phyloP scores from a whole-genome alignment of 2,329 filamentous ascomycete genomes.

The Trichoderma polysporum region DNA sequence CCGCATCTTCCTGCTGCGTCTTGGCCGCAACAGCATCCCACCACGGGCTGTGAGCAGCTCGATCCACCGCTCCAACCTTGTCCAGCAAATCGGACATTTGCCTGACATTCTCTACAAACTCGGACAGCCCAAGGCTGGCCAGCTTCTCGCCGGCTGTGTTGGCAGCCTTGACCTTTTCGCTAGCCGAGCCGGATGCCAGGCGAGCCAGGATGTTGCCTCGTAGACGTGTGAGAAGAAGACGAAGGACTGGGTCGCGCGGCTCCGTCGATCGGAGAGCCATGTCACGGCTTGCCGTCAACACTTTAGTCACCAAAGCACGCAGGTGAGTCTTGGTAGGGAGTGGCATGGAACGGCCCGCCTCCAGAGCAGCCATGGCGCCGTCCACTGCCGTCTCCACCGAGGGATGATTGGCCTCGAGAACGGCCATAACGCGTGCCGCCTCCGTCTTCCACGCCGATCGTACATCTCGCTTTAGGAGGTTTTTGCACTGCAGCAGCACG shows the following conservation, averaged over 20 bases:
- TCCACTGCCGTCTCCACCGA: conserved; percentile 55
- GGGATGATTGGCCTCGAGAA: conserved; percentile 59
- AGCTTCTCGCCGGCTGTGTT: conserved; percentile 69
- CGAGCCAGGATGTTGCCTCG: conserved; percentile 65
- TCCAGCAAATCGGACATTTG: conserved; percentile 68
- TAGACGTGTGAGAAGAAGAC: conserved; percentile 66
- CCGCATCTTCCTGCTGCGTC: conserved; percentile 46
- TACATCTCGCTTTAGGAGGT: conserved; percentile 77
- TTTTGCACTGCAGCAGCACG: conserved; percentile 77
- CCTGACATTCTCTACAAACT: conserved; percentile 69
- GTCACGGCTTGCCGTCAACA: conserved; percentile 51
- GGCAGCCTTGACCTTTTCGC: conserved; percentile 68
- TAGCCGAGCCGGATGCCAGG: conserved; percentile 63
- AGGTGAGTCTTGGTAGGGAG: conserved; percentile 60
- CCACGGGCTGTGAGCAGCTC: conserved; percentile 66
- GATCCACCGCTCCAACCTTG: conserved; percentile 65
- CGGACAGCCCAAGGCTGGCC: conserved; percentile 66
- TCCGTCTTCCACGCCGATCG: conserved; percentile 75
- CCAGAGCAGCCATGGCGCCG: conserved; percentile 62
- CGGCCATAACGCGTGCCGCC: conserved; percentile 66
- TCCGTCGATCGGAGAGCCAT: conserved; percentile 43
- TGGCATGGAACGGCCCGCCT: conserved; percentile 64
- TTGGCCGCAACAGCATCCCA: conserved; percentile 66
- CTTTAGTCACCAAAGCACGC: conserved; percentile 56
- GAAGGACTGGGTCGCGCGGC: conserved; percentile 57